A percentile compares a stretch with the other conserved stretches of the same genome.
phyloP scores from a whole-genome alignment of 176 grass and related monocot species.

The Phragmites australis region DNA sequence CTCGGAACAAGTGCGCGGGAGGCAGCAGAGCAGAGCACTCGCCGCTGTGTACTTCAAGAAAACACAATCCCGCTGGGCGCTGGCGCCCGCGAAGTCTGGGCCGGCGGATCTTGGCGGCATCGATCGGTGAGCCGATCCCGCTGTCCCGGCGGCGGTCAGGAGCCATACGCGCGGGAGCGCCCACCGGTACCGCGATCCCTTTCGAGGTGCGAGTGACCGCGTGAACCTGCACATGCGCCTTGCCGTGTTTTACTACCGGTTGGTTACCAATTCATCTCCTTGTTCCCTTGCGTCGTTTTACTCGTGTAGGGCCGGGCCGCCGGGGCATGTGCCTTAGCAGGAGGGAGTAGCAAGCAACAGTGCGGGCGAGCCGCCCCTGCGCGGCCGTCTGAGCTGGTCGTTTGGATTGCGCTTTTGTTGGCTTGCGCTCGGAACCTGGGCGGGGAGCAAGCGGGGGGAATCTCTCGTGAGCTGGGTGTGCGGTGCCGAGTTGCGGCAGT shows the following conservation, averaged over 20 bases:
- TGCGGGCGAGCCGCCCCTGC: neutral
- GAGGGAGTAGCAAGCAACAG: neutral
- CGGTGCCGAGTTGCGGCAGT: constrained; percentile 11
- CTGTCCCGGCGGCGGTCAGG: neutral
- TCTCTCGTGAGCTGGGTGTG: neutral
- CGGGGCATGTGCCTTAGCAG: neutral
- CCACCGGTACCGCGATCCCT: neutral
- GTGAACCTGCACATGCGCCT: neutral
- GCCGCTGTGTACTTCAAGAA: constrained; percentile 6
- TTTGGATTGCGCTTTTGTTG: constrained; percentile 39
- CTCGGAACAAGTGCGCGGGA: neutral
- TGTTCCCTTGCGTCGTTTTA: neutral
- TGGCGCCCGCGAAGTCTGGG: constrained; percentile 7
- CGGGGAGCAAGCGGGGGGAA: neutral
- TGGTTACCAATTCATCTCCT: neutral
- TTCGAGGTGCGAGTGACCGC: constrained; percentile 1
- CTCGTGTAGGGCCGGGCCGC: neutral
- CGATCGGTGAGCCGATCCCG: constrained; percentile 9
- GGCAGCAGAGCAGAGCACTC: neutral
- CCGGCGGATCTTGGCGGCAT: constrained; percentile 22
- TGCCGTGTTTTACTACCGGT: constrained; percentile 19
- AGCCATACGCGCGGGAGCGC: neutral
- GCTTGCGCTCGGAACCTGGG: constrained; percentile 33
- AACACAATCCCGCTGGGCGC: neutral
- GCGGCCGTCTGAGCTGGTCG: constrained; percentile 23